Evolutionary conservation across 495 filamentous ascomycete genomes (phyloP).

Genomic region (Podospora sp.): DNA sequence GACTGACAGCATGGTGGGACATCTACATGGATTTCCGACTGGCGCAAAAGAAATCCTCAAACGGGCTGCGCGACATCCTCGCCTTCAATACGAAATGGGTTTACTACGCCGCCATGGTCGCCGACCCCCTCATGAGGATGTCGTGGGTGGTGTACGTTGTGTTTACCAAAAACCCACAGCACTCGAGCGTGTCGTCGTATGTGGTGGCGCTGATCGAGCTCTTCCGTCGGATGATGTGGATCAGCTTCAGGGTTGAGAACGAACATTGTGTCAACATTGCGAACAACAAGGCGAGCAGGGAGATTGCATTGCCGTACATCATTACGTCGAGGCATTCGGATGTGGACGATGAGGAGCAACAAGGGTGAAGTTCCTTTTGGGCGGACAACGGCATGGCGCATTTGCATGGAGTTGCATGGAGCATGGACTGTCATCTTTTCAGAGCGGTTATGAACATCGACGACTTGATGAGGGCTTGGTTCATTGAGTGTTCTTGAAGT

Average conservation of each 20-base stretch:
- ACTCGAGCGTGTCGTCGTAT: slow-evolving; percentile 77
- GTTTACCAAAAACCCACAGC: slow-evolving; percentile 71
- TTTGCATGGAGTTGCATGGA: too few species aligned
- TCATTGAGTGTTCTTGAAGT: too few species aligned
- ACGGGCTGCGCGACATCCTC: slow-evolving; percentile 73
- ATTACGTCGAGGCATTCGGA: neutral
- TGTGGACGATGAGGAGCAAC: neutral
- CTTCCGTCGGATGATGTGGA: slow-evolving; percentile 81
- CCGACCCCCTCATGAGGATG: slow-evolving; percentile 88
- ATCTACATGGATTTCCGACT: slow-evolving; percentile 95
- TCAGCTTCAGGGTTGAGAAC: slow-evolving; percentile 91
- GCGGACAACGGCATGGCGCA: too few species aligned
- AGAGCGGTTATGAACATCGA: too few species aligned
- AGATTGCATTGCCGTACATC: slow-evolving; percentile 54
- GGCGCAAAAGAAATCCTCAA: slow-evolving; percentile 70
- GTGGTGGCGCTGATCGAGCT: slow-evolving; percentile 76
- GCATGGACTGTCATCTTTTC: too few species aligned
- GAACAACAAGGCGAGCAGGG: slow-evolving; percentile 78
- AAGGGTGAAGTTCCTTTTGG: neutral
- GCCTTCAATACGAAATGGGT: slow-evolving; percentile 73
- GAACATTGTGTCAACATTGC: slow-evolving; percentile 90
- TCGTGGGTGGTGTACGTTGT: slow-evolving; percentile 95
- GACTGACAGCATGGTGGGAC: slow-evolving; percentile 75
- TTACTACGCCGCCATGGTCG: slow-evolving; percentile 81
- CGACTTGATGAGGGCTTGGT: too few species aligned